Evolutionary conservation across 2,329 filamentous ascomycete species (phyloP), one percentile per base, ranked within the genome.

Genomic region (Oidium heveae): DNA sequence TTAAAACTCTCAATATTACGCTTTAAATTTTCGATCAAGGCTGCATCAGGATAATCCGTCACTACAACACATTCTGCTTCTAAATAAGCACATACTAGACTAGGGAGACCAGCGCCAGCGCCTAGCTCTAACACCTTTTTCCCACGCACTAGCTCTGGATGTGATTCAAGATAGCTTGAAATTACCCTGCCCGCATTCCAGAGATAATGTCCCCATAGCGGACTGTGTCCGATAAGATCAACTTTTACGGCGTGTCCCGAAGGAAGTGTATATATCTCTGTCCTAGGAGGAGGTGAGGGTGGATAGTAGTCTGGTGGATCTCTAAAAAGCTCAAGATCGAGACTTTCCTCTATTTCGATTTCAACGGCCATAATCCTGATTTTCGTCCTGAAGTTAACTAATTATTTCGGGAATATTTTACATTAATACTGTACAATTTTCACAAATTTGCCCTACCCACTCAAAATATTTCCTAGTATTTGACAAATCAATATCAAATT

Each of bases 151-250:
- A 85, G 72, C 9, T 67, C 62, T n/a, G 79, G 74, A 59, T 79
- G 72, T 44, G 75, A 69, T 68, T 94, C 86, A 56, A 95, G 78
- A 68, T 87, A 87, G 60, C 79, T 72, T 16, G 87, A 78, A 52
- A 89, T 75, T 41, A 85, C 78, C 58, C 84, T 82, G 57, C 82
- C 82, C 57, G 86, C 88, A 67, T 95, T 93, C 89, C 89, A 96
- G 33, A 95, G 75, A 59, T 84, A 75, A 67, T 95, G 86, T 16
- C 86, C 88, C 77, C 93, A 94, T 15, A 93, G 76, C 24, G 87
- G 85, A 70, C 84, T 89, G 67, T 85, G 80, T 57, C 88, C 88
- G 47, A 94, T 85, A 13, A 95, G 77, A 62, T 84, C 78, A 59
- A 94, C 75, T n/a, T 58, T 58, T n/a, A 65, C 55, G 5, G 57